Percentiles rank a stretch among this genome's conserved stretches.
Conservation (phyloP, 1,284 basidiomycete species). For the Jaminaea rosea region DNA sequence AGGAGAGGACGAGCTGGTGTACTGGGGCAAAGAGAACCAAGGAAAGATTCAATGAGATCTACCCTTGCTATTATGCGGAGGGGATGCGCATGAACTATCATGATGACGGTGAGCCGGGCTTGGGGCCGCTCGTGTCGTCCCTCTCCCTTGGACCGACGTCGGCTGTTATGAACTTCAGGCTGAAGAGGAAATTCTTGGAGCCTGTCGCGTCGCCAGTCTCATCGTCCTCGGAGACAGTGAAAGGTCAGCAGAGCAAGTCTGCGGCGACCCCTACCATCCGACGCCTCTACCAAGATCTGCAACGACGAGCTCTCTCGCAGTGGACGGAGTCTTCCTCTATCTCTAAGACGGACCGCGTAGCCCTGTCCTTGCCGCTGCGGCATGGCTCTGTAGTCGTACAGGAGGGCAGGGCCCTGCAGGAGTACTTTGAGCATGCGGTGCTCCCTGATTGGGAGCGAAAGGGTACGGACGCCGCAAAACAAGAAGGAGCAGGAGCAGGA, state of each 20-base stretch:
- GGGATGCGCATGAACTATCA: conserved; percentile 27
- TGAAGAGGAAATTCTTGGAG: conserved; percentile 13
- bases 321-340: background rate
- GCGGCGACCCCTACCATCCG: background rate
- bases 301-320: background rate
- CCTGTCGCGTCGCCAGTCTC: background rate
- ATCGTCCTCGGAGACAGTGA: background rate
- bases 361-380: background rate
- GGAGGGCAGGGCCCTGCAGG: background rate
- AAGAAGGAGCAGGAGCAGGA: no score
- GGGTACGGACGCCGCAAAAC: no score
- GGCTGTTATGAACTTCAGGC: conserved; percentile 22
- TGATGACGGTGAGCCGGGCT: conserved; percentile 30
- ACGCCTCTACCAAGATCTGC: background rate
- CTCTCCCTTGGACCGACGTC: conserved; percentile 16
- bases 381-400: background rate
- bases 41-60: conserved; percentile 26
- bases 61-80: conserved; percentile 22
- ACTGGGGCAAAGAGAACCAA: no score
- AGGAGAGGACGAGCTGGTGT: conserved; percentile 2
- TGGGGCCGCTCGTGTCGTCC: conserved; percentile 22
- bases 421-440: background rate
- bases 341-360: background rate
- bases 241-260: background rate
- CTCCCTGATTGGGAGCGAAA: background rate